Evolutionary conservation across 805 yeast species (phyloP).

Genomic region (Saturnispora diversa): DNA sequence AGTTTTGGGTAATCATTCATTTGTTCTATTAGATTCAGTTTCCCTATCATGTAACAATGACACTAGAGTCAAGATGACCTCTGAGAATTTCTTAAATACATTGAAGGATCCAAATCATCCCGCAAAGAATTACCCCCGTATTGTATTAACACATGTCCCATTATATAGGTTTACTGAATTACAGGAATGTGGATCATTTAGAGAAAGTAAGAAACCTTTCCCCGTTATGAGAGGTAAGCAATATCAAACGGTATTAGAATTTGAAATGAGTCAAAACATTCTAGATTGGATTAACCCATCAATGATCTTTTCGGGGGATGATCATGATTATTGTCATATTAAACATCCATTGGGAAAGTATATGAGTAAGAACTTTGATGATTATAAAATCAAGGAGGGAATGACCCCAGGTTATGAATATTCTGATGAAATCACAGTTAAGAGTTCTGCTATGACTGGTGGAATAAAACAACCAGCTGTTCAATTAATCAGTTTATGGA

Average conservation of each 20-base stretch:
- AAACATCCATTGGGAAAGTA: slow-evolving; percentile 35
- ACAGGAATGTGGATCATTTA: slow-evolving; percentile 63
- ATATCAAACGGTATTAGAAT: slow-evolving; percentile 81
- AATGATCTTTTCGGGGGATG: slow-evolving; percentile 83
- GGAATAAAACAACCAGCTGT: slow-evolving; percentile 82
- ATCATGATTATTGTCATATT: slow-evolving; percentile 89
- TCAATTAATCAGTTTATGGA: slow-evolving; percentile 62
- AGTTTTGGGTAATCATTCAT: slow-evolving; percentile 60
- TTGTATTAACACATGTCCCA: slow-evolving; percentile 84
- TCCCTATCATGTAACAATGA: slow-evolving; percentile 58
- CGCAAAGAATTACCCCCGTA: slow-evolving; percentile 41
- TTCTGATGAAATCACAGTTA: slow-evolving; percentile 76
- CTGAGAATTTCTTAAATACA: slow-evolving; percentile 44
- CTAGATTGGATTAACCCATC: slow-evolving; percentile 55
- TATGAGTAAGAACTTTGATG: slow-evolving; percentile 14
- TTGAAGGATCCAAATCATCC: slow-evolving; percentile 21
- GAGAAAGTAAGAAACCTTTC: slow-evolving; percentile 61
- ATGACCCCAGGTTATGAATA: slow-evolving; percentile 18
- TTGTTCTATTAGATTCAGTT: slow-evolving; percentile 75
- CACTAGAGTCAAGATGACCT: slow-evolving; percentile 36
- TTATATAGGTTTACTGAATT: slow-evolving; percentile 56
- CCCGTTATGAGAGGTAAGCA: slow-evolving; percentile 73
- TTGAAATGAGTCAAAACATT: slow-evolving; percentile 49
- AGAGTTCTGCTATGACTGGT: slow-evolving; percentile 88
- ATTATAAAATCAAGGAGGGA: slow-evolving; percentile 10